Evolutionary conservation across 306 rosid genomes (phyloP).

Genomic region (Alnus glutinosa): DNA sequence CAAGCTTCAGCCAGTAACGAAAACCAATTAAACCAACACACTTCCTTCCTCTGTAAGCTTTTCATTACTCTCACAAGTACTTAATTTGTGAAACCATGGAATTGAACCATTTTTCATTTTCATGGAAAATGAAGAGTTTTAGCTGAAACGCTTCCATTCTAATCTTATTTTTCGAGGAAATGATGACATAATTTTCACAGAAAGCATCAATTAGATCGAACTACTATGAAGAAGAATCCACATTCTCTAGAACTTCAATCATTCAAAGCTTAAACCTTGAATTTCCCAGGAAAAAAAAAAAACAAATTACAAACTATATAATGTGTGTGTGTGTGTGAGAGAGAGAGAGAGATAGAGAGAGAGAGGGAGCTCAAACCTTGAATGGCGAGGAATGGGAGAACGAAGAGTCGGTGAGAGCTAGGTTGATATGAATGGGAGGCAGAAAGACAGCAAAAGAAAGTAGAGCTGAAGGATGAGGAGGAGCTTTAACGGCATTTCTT

Average conservation of each 20-base stretch:
- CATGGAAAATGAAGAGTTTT: not conserved
- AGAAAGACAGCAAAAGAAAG: not conserved
- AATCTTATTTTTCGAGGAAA: too few relatives aligned
- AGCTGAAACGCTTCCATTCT: not conserved
- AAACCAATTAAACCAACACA: too few relatives aligned
- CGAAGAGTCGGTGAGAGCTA: not conserved
- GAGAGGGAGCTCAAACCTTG: constrained; percentile 11
- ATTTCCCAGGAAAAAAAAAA: not conserved
- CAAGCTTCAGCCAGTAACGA: too few relatives aligned
- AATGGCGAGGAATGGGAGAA: not conserved
- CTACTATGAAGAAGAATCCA: not conserved
- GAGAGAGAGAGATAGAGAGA: not conserved
- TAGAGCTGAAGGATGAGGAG: not conserved
- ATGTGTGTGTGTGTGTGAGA: not conserved
- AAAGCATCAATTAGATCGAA: not conserved
- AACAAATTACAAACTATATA: not conserved
- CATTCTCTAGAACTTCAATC: not conserved
- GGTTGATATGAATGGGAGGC: not conserved
- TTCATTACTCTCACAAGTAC: too few relatives aligned
- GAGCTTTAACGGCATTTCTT: constrained; percentile 70
- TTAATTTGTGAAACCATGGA: too few relatives aligned
- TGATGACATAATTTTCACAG: not conserved
- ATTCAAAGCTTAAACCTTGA: not conserved
- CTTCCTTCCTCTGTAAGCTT: too few relatives aligned
- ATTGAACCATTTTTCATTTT: too few relatives aligned